A percentile compares a stretch with the other conserved stretches of the same genome.
Conservation (phyloP, 2,329 filamentous ascomycete species). For the Colletotrichum phormii region DNA sequence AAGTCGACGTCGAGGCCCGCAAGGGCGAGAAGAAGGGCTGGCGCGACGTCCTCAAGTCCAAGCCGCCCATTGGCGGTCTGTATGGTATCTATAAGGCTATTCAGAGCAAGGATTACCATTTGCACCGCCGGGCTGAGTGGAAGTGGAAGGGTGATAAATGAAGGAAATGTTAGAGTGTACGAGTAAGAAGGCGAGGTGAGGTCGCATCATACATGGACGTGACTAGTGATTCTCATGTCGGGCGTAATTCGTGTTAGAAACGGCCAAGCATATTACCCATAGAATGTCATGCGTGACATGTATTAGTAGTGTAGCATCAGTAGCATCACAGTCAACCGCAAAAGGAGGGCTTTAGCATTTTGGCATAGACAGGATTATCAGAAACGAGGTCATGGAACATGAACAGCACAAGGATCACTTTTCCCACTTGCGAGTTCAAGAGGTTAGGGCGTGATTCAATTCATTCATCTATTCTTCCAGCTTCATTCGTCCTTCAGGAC, state of each 20-base stretch:
- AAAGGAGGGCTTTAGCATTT: not conserved
- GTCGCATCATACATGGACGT: not conserved
- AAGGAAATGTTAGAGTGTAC: not conserved
- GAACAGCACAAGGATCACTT: not conserved
- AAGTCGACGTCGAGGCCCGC: constrained; percentile 62
- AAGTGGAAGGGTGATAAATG: constrained; percentile 56
- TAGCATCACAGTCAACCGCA: not conserved
- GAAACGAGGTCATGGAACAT: not conserved
- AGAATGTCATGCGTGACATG: not conserved
- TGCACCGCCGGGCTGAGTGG: constrained; percentile 66
- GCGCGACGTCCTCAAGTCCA: constrained; percentile 57
- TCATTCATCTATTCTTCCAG: constrained; percentile 18
- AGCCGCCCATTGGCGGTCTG: constrained; percentile 68
- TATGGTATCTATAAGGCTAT: constrained; percentile 72
- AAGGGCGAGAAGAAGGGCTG: constrained; percentile 51
- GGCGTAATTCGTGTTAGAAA: not conserved
- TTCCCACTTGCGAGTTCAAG: not conserved
- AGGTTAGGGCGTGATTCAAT: not conserved
- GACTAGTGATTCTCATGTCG: not conserved
- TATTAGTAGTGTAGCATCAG: constrained; percentile 14
- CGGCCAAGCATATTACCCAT: not conserved
- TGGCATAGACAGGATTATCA: not conserved
- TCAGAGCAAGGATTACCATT: constrained; percentile 64
- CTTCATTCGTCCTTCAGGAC: constrained; percentile 8
- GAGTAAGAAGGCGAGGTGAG: not conserved